Evolutionary conservation across 768 basidiomycete species (phyloP).

Genomic region (Kwoniella bestiolae): DNA sequence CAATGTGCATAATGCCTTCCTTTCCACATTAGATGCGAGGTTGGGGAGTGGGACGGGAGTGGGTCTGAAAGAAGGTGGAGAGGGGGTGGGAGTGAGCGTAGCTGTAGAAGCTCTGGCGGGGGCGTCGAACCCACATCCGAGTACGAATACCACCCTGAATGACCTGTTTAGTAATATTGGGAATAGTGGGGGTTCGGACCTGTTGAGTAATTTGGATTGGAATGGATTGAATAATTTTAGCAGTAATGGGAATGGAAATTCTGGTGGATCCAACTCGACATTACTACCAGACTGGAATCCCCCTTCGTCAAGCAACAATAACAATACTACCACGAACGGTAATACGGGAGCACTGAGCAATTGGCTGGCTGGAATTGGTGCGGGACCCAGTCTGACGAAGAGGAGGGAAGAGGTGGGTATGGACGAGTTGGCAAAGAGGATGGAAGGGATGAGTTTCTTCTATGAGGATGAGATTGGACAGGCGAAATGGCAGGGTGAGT

Average conservation of each 20-base stretch:
- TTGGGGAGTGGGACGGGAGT: conserved; percentile 49
- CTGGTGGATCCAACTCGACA: not conserved
- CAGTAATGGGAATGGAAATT: not conserved
- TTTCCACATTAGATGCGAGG: conserved; percentile 53
- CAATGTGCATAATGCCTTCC: conserved; percentile 57
- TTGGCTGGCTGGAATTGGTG: conserved; percentile 17
- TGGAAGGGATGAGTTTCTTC: conserved; percentile 58
- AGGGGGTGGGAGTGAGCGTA: conserved; percentile 42
- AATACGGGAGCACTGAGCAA: conserved; percentile 10
- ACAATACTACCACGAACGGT: conserved; percentile 1
- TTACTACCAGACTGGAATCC: conserved; percentile 18
- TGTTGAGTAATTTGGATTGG: no score
- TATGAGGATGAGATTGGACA: conserved; percentile 59
- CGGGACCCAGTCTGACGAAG: conserved; percentile 14
- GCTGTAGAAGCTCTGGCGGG: conserved; percentile 40
- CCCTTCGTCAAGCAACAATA: conserved; percentile 4
- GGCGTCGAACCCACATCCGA: not conserved
- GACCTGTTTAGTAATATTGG: no score
- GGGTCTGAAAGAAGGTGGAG: conserved; percentile 45
- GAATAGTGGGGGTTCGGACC: no score
- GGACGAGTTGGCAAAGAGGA: conserved; percentile 50
- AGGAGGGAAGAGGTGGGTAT: conserved; percentile 41
- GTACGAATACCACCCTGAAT: not conserved
- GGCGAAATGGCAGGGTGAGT: conserved; percentile 57
- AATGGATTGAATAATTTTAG: conserved; percentile 1